Percentiles rank a stretch among this genome's conserved stretches.
phyloP scores from a whole-genome alignment of 1,139 yeast genomes.

The Nakaseomyces glabratus region DNA sequence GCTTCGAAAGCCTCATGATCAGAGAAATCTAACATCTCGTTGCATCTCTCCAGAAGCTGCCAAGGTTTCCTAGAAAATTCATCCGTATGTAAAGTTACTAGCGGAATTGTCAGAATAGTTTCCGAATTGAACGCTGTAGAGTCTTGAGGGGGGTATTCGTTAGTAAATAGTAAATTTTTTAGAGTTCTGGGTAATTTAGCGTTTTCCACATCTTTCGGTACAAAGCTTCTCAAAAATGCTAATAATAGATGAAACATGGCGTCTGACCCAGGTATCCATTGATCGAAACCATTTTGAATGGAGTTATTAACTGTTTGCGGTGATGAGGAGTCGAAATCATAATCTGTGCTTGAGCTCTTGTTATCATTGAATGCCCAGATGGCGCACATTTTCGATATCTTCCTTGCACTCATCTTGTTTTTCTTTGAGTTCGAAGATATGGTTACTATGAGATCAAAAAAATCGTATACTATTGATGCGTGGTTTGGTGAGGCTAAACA shows the following conservation, averaged over 20 bases:
- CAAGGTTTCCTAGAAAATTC: slow-evolving; percentile 49
- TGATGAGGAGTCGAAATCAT: slow-evolving; percentile 17
- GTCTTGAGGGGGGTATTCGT: slow-evolving; percentile 57
- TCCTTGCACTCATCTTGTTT: slow-evolving; percentile 71
- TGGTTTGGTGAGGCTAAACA: slow-evolving; percentile 78
- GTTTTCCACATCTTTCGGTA: slow-evolving; percentile 50
- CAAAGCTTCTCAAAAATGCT: slow-evolving; percentile 72
- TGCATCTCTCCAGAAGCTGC: slow-evolving; percentile 40
- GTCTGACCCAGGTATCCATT: slow-evolving; percentile 76
- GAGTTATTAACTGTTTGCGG: slow-evolving; percentile 24
- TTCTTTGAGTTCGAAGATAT: slow-evolving; percentile 74
- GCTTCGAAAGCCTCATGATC: slow-evolving; percentile 62
- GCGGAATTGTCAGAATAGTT: slow-evolving; percentile 47
- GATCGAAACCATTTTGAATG: slow-evolving; percentile 63
- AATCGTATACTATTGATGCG: slow-evolving; percentile 82
- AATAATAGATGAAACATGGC: slow-evolving; percentile 76
- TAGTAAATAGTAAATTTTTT: slow-evolving; percentile 52
- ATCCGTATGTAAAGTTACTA: slow-evolving; percentile 61
- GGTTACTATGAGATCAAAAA: slow-evolving; percentile 71
- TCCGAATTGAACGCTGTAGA: slow-evolving; percentile 34
- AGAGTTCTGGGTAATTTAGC: slow-evolving; percentile 52
- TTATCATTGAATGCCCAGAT: slow-evolving; percentile 68
- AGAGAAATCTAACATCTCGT: slow-evolving; percentile 59
- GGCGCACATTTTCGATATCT: slow-evolving; percentile 73
- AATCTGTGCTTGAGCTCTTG: slow-evolving; percentile 16